These are phyloP conservation scores for Camillea tinctor DNA, from an alignment of 2,329 filamentous ascomycete genomes.

Conservation along the genomic window DNA sequence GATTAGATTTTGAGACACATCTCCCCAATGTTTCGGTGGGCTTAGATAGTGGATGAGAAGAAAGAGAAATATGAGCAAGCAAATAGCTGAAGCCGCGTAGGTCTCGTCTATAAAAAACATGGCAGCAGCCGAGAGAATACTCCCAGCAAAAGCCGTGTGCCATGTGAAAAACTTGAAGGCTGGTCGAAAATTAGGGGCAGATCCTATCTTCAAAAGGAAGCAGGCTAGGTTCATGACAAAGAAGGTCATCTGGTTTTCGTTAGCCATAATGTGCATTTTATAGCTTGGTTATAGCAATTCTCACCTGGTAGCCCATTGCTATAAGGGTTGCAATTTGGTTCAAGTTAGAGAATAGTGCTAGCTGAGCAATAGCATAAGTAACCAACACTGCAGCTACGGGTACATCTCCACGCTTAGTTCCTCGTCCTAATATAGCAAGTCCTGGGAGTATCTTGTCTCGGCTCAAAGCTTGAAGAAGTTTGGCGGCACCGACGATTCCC, in stretches of 20 bases:
- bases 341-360: constrained; percentile 78
- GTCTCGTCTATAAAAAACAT: constrained; percentile 91
- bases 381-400: constrained; percentile 74
- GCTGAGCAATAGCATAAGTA: constrained; percentile 72
- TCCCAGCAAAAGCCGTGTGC: constrained; percentile 74
- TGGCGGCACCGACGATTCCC: constrained; percentile 82
- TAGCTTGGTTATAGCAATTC: constrained; percentile 6
- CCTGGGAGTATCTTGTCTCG: constrained; percentile 78
- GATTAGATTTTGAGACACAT: constrained; percentile 85
- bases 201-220: constrained; percentile 81
- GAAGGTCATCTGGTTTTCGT: constrained; percentile 70
- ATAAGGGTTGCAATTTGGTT: constrained; percentile 89
- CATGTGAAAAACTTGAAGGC: constrained; percentile 89
- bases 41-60: constrained; percentile 81
- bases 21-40: constrained; percentile 85
- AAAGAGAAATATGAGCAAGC: constrained; percentile 73
- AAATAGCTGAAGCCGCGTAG: constrained; percentile 74
- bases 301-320: constrained; percentile 80
- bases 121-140: constrained; percentile 71
- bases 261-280: constrained; percentile 7
- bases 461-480: constrained; percentile 79
- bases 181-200: constrained; percentile 84
- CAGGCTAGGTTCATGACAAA: constrained; percentile 85
- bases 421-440: constrained; percentile 69
- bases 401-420: constrained; percentile 69